A percentile compares a stretch with the other conserved stretches of the same genome.
Conservation (phyloP, 2,329 filamentous ascomycete species). For the Phaeomoniella chlamydospora region DNA sequence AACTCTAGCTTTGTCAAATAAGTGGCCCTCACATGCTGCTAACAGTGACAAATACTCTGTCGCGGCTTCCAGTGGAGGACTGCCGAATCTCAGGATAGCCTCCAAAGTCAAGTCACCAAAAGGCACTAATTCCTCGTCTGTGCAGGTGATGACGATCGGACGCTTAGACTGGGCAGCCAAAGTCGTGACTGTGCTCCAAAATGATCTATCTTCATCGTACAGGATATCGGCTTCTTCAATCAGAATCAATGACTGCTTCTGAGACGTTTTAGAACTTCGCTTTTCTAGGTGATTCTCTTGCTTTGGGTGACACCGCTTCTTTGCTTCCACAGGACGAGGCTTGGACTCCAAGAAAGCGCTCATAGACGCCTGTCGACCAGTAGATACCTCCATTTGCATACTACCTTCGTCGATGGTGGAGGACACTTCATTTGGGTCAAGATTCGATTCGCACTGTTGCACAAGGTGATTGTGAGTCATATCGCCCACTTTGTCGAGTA, state of each 20-base stretch:
- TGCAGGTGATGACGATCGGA: slow-evolving; percentile 91
- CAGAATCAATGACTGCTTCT: slow-evolving; percentile 89
- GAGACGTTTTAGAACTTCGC: slow-evolving; percentile 28
- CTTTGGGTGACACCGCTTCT: slow-evolving; percentile 7
- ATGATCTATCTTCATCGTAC: slow-evolving; percentile 90
- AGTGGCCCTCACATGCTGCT: slow-evolving; percentile 79
- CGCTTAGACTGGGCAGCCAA: slow-evolving; percentile 76
- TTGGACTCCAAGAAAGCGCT: slow-evolving; percentile 63
- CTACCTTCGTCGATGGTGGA: slow-evolving; percentile 14
- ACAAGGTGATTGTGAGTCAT: slow-evolving; percentile 96
- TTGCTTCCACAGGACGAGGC: not conserved
- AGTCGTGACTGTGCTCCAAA: slow-evolving; percentile 70
- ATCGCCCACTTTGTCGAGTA: slow-evolving; percentile 83
- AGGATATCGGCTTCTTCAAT: slow-evolving; percentile 88
- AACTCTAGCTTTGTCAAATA: slow-evolving; percentile 53
- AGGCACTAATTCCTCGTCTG: slow-evolving; percentile 72
- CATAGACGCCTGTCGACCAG: slow-evolving; percentile 64
- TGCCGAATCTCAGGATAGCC: slow-evolving; percentile 64
- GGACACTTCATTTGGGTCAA: too few species aligned
- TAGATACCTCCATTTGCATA: slow-evolving; percentile 24
- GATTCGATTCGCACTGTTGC: slow-evolving; percentile 25
- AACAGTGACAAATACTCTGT: slow-evolving; percentile 69
- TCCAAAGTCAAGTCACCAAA: slow-evolving; percentile 62
- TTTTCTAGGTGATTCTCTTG: slow-evolving; percentile 17
- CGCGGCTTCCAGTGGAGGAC: slow-evolving; percentile 52